Evolutionary conservation across 2,329 filamentous ascomycete species (phyloP), one percentile per base, ranked within the genome.

Genomic region (Macroventuria anomochaeta): DNA sequence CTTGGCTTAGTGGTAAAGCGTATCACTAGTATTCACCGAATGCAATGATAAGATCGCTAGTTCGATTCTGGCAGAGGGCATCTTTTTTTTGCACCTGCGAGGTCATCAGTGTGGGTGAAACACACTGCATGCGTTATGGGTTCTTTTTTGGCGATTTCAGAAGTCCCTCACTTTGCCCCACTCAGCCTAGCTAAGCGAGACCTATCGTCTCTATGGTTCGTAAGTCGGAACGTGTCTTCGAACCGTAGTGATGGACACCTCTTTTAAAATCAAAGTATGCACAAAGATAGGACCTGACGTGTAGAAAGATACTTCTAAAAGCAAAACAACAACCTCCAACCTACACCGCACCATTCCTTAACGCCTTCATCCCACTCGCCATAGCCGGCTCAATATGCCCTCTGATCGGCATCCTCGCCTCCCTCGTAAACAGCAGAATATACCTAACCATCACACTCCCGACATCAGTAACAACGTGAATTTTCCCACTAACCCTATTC

Each of bases 381-480:
- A 65, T 65, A 18, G 63, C 63, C 15, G 63, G 58, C 29, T 59
- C 57, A 12, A 65, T 36, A 41, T 63, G 55, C 8, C 53, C 57
- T 32, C 64, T 64, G 33, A 56, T 59, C 46, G 70, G 71, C 37
- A 60, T 33, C 29, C 20, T 42, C 17, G 61, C 54, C 15, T 32
- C 32, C 15, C 23, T 48, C 20, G 52, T 32, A 29, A 72, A 58
- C 41, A 73, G 39, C 47, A 73, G 66, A 2, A 74, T 23, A 60
- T 73, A 74, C 26, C 71, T 57, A n/a, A 74, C 68, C 65, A 74
- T 70, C 2, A 73, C 63, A 23, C 36, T 63, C 29, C 41, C 53
- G 37, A 58, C 57, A 43, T 74, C 69, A 13, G 54, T 59, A 8
- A 73, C 48, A 10, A 72, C 60, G 57, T 70, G 63, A 15, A 72